Conservation (phyloP, 305 asterid species). For the Withania somnifera region DNA sequence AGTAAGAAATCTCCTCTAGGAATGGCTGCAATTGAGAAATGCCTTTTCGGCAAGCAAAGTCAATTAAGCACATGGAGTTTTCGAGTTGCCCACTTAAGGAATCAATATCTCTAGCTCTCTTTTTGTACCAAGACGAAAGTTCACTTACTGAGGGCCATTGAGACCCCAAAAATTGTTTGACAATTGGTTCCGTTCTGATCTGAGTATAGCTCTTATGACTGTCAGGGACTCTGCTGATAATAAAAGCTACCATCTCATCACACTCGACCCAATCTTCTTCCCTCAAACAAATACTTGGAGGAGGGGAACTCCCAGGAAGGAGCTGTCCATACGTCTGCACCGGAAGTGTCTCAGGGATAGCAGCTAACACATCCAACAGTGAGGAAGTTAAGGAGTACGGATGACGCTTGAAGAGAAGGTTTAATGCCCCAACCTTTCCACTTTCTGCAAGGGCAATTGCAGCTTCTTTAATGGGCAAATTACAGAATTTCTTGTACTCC, state of each 20-base stretch:
- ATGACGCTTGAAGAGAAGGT: slow-evolving; percentile 90
- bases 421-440: slow-evolving; percentile 93
- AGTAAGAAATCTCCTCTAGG: slow-evolving; percentile 60
- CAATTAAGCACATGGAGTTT: slow-evolving; percentile 73
- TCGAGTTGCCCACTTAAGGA: slow-evolving; percentile 84
- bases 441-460: slow-evolving; percentile 76
- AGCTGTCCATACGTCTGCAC: slow-evolving; percentile 82
- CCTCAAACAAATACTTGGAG: slow-evolving; percentile 49
- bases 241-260: slow-evolving; percentile 47
- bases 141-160: slow-evolving; percentile 79
- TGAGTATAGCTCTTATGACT: slow-evolving; percentile 35
- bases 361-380: slow-evolving; percentile 80
- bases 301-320: slow-evolving; percentile 84
- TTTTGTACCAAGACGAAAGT: slow-evolving; percentile 83
- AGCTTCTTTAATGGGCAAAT: slow-evolving; percentile 51
- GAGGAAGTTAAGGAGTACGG: slow-evolving; percentile 67
- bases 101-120: slow-evolving; percentile 88
- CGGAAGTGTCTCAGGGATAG: slow-evolving; percentile 96
- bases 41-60: slow-evolving; percentile 76
- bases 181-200: slow-evolving; percentile 67
- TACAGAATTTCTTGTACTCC: slow-evolving; percentile 78
- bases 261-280: slow-evolving; percentile 97
- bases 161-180: slow-evolving; percentile 46
- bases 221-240: slow-evolving; percentile 27
- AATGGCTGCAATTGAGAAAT: slow-evolving; percentile 60